These are phyloP conservation scores for Dothideomycetes sp. DNA, from an alignment of 2,329 filamentous ascomycete species.

Conservation along the genomic window DNA sequence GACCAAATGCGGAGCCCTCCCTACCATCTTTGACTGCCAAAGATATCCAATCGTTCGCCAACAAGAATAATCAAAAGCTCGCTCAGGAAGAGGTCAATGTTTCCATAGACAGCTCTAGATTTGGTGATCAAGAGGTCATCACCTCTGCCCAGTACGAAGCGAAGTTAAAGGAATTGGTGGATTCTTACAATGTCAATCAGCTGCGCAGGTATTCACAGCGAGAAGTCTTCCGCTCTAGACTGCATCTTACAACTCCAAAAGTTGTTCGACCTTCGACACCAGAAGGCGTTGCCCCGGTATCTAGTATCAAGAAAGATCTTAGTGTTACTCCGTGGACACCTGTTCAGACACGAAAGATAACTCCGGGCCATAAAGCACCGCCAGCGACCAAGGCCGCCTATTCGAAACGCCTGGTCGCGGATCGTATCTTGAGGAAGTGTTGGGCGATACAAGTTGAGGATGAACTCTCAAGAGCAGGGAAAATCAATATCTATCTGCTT, in stretches of 20 bases:
- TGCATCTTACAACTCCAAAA: neutral
- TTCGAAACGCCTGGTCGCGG: neutral
- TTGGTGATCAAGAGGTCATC: neutral
- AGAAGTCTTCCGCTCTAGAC: neutral
- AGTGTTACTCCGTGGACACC: neutral
- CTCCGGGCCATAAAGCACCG: slow-evolving; percentile 1
- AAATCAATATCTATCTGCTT: slow-evolving; percentile 9
- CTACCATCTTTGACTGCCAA: neutral
- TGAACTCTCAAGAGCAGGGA: slow-evolving; percentile 5
- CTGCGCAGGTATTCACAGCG: slow-evolving; percentile 3
- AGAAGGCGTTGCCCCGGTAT: no score
- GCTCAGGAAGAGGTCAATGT: slow-evolving; percentile 1
- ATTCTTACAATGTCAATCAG: slow-evolving; percentile 2
- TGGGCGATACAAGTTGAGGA: slow-evolving; percentile 8
- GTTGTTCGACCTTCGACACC: neutral
- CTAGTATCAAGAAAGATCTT: neutral
- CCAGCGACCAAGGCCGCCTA: neutral
- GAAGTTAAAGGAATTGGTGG: neutral
- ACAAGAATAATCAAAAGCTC: neutral
- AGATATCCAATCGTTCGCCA: slow-evolving; percentile 4
- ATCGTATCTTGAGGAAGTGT: slow-evolving; percentile 3
- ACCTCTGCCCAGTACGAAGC: neutral
- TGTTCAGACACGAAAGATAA: neutral
- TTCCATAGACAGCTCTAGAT: slow-evolving; percentile 2
- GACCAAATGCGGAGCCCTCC: neutral